Percentiles rank a stretch among this genome's conserved stretches.
phyloP scores from a whole-genome alignment of 2,329 filamentous ascomycete species.

The Thielaviopsis euricoi region DNA sequence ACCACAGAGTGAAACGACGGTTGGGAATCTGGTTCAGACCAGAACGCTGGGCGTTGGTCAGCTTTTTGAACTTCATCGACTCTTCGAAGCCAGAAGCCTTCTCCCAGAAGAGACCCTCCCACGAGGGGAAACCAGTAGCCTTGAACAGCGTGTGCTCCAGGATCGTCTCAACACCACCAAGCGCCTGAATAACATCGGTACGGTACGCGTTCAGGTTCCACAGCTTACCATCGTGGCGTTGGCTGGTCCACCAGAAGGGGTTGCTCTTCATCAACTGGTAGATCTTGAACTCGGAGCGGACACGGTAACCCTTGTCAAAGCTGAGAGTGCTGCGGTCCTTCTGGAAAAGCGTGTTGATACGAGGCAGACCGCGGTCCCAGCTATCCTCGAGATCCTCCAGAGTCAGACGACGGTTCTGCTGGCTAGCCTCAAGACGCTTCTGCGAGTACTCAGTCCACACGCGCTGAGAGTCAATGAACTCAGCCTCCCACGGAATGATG shows the following conservation, averaged over 20 bases:
- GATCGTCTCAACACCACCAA: constrained; percentile 95
- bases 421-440: constrained; percentile 90
- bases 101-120: constrained; percentile 94
- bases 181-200: constrained; percentile 89
- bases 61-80: constrained; percentile 94
- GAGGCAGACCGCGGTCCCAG: constrained; percentile 92
- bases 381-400: constrained; percentile 94
- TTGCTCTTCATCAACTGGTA: constrained; percentile 99
- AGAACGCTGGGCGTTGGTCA: constrained; percentile 90
- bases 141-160: constrained; percentile 94
- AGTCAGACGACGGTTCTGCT: constrained; percentile 87
- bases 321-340: constrained; percentile 93
- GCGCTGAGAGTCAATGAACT: constrained; percentile 96
- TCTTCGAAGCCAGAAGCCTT: constrained; percentile 42
- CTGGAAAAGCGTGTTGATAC: constrained; percentile 98
- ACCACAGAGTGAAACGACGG: constrained; percentile 96
- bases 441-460: constrained; percentile 99
- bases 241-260: constrained; percentile 98
- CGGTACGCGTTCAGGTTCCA: constrained; percentile 96
- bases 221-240: constrained; percentile 89
- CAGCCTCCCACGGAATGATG: constrained; percentile 97
- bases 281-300: constrained; percentile 90
- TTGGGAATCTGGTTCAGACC: constrained; percentile 98
- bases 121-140: constrained; percentile 87
- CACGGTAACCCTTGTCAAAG: constrained; percentile 96